Conservation (phyloP, 257 asterid species). For the Solanum medicagineum region DNA sequence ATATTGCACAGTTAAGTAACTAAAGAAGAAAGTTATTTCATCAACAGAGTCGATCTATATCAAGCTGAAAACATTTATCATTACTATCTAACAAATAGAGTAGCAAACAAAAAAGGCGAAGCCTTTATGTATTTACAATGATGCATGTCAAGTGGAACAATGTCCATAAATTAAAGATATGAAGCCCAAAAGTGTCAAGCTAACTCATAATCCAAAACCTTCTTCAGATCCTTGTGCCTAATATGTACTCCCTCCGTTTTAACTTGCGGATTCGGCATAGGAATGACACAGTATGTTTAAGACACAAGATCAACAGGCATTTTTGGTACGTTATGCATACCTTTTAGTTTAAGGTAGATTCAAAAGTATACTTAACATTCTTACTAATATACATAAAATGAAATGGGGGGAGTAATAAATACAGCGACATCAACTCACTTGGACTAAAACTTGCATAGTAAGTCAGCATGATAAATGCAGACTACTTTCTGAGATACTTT, state of each 20-base stretch:
- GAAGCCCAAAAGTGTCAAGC: not conserved
- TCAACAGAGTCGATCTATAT: not conserved
- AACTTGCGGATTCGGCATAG: not conserved
- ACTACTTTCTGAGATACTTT: not conserved
- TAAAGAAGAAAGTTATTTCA: not conserved
- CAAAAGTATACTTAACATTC: not conserved
- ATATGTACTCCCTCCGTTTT: not conserved
- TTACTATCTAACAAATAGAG: not conserved
- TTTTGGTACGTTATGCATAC: not conserved
- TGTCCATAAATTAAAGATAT: not conserved
- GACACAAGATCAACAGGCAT: not conserved
- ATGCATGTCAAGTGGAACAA: not conserved
- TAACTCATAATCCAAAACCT: not conserved
- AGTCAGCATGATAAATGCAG: not conserved
- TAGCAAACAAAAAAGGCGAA: not conserved
- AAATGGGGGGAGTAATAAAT: not conserved
- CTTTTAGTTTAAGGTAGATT: not conserved
- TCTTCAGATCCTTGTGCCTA: not conserved
- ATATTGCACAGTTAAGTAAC: not conserved
- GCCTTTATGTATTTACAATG: not conserved
- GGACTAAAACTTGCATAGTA: not conserved
- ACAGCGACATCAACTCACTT: not conserved
- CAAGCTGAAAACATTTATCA: not conserved
- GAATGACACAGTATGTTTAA: not conserved
- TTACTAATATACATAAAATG: not conserved